Percentiles rank a stretch among this genome's conserved stretches.
Evolutionary conservation across 2,329 filamentous ascomycete genomes (phyloP).

Genomic region (Drechmeria coniospora): DNA sequence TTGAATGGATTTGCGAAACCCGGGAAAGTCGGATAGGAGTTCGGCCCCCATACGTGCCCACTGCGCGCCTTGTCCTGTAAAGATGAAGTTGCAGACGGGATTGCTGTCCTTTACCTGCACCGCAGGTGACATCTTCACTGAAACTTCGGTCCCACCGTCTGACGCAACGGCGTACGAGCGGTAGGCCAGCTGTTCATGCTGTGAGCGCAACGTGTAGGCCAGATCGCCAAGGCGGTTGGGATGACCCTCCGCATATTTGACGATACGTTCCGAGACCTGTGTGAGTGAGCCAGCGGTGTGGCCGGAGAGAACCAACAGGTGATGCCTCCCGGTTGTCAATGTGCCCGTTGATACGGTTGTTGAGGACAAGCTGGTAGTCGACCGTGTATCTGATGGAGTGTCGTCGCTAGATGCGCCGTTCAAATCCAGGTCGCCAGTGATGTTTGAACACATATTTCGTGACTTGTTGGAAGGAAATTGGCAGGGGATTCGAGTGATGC

Average conservation of each 20-base stretch:
- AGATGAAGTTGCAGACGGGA: background rate
- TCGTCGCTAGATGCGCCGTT: too few species aligned
- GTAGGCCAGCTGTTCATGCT: background rate
- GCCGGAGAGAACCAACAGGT: too few species aligned
- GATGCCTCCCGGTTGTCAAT: too few species aligned
- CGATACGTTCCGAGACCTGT: too few species aligned
- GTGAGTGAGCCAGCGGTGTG: too few species aligned
- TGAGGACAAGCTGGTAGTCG: too few species aligned
- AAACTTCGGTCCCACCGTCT: background rate
- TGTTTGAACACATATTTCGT: too few species aligned
- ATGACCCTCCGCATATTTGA: background rate
- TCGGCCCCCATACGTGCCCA: background rate
- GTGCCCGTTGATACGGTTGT: too few species aligned
- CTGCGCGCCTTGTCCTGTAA: background rate
- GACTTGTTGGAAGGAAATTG: too few species aligned
- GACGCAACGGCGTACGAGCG: background rate
- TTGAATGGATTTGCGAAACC: background rate
- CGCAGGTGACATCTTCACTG: background rate
- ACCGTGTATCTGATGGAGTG: too few species aligned
- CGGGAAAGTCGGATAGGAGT: background rate
- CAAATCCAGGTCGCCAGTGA: too few species aligned
- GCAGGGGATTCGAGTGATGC: too few species aligned
- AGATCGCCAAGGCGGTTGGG: background rate
- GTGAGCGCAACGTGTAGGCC: background rate
- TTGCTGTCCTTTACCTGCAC: background rate